A percentile compares a stretch with the other conserved stretches of the same genome.
Conservation (phyloP, 1,284 basidiomycete species). For the Kalmanozyma brasiliensis region DNA sequence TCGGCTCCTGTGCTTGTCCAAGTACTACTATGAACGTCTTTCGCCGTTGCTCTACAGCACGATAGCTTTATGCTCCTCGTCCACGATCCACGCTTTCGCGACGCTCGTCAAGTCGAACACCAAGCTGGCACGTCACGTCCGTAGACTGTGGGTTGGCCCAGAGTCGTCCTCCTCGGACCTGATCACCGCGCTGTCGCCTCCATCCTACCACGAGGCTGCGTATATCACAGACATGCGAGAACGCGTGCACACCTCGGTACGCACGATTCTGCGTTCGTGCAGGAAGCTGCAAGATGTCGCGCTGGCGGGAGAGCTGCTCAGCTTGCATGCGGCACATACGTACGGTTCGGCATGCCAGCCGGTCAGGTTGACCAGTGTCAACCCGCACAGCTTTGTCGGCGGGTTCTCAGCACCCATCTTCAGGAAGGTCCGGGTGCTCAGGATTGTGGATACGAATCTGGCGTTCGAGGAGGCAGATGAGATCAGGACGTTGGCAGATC, state of each 20-base stretch:
- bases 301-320: conserved; percentile 58
- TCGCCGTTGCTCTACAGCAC: conserved; percentile 41
- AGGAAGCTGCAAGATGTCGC: conserved; percentile 59
- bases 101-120: conserved; percentile 29
- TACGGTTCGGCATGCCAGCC: conserved; percentile 66
- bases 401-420: conserved; percentile 65
- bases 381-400: conserved; percentile 63
- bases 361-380: conserved; percentile 56
- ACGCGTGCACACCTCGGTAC: conserved; percentile 35
- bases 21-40: conserved; percentile 32
- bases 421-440: conserved; percentile 47
- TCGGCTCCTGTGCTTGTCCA: conserved; percentile 41
- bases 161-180: conserved; percentile 54
- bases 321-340: conserved; percentile 48
- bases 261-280: conserved; percentile 57
- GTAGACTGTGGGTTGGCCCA: conserved; percentile 61
- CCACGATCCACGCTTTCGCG: conserved; percentile 44
- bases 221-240: conserved; percentile 50
- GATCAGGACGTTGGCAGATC: conserved; percentile 53
- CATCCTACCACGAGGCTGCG: conserved; percentile 37
- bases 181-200: conserved; percentile 57
- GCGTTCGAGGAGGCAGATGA: conserved; percentile 61
- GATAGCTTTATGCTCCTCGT: conserved; percentile 37
- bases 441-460: conserved; percentile 61
- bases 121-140: conserved; percentile 49